Conservation (phyloP, 805 yeast genomes). For the Candida easanensis region DNA sequence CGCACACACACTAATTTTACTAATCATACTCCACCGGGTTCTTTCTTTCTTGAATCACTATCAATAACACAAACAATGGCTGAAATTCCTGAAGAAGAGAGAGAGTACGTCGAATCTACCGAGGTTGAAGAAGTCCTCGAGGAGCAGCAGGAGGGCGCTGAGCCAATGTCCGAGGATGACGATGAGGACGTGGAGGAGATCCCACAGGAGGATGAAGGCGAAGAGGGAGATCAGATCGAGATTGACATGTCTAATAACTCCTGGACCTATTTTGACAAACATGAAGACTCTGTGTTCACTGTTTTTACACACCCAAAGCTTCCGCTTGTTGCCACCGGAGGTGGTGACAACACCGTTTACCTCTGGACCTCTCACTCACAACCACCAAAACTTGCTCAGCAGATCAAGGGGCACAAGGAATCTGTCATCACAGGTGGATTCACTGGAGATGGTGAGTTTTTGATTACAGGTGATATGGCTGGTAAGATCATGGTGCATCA, state of each 20-base stretch:
- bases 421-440: slow-evolving; percentile 84
- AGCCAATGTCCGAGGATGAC: slow-evolving; percentile 31
- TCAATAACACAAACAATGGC: slow-evolving; percentile 6
- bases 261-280: slow-evolving; percentile 83
- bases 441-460: slow-evolving; percentile 74
- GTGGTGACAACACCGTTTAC: slow-evolving; percentile 88
- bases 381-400: slow-evolving; percentile 78
- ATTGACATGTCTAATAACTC: slow-evolving; percentile 90
- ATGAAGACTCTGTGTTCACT: slow-evolving; percentile 81
- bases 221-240: slow-evolving; percentile 56
- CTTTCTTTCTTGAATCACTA: neutral
- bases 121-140: slow-evolving; percentile 44
- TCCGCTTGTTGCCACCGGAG: slow-evolving; percentile 89
- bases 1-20: neutral
- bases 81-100: slow-evolving; percentile 22
- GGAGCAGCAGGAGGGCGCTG: slow-evolving; percentile 24
- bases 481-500: slow-evolving; percentile 78
- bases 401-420: slow-evolving; percentile 80
- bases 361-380: slow-evolving; percentile 90
- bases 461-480: slow-evolving; percentile 92
- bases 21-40: too few species aligned
- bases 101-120: slow-evolving; percentile 37
- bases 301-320: slow-evolving; percentile 80
- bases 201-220: slow-evolving; percentile 38
- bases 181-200: slow-evolving; percentile 30